Base-by-base conservation (phyloP, 2,329 filamentous ascomycete genomes). In the Chrysoporthe austroafricana region DNA sequence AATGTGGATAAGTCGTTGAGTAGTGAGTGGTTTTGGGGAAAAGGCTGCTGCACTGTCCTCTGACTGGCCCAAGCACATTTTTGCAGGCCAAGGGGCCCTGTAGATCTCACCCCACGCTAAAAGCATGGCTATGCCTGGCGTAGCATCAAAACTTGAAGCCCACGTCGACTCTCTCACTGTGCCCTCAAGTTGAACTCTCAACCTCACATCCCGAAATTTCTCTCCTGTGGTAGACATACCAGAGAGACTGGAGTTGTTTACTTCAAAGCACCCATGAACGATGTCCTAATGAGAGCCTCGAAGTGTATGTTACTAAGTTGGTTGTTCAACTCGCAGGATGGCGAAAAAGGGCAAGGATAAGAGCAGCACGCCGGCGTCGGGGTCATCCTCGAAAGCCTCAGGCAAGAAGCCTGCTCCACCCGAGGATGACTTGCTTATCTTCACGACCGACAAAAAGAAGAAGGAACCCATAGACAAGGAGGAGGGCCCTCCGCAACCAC, bases 391-490 rank as follows among this genome's bases (percentile, higher is more conserved):
- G 1, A 69, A 67, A 18, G 18, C 61, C 9, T 54, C 59, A 70
- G 74, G 60, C 78, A 81, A 70, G 9, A 69, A 68, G 56, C 54
- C 57, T 34, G 68, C 77, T 14, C 72, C 76, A 16, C 74, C 78
- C 26, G 84, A 85, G 70, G 83, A 84, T 74, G 84, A 84, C 74
- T 85, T 86, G 72, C 85, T 86, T 67, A 79, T 86, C 60, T 86
- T 85, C 70, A 83, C 83, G n/a, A 88, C 87, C 73, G 83, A 83
- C n/a, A 85, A 86, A 72, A 84, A 81, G 72, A 67, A 64, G 62
- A 63, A 46, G 7, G 71, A 71, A 50, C 71, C 70, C 36, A 70
- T 71, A 66, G 66, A 72, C 73, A 71, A 79, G 76, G 64, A 76
- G 76, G 69, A 77, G 16, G 72, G 78, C 2, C 71, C 76, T 2